A percentile compares a stretch with the other conserved stretches of the same genome.
Conservation (phyloP, 2,329 filamentous ascomycete genomes). For the Cytospora leucostoma region DNA sequence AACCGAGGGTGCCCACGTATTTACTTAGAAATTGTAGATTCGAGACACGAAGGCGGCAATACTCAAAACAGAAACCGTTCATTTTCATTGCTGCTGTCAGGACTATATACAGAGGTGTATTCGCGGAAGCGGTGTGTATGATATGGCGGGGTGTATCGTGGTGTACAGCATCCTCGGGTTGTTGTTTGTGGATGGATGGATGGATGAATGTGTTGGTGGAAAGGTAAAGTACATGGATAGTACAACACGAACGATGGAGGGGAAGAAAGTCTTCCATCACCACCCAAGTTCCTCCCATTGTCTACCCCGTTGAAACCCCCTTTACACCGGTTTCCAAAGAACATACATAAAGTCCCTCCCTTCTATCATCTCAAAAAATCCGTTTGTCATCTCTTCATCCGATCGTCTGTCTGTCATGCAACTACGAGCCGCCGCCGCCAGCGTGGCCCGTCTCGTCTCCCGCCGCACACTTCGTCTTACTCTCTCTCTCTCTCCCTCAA, state of each 20-base stretch:
- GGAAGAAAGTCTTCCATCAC: background rate
- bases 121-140: slow-evolving; percentile 5
- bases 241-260: slow-evolving; percentile 4
- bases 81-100: slow-evolving; percentile 1
- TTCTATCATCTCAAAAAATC: slow-evolving; percentile 14
- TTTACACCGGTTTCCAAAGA: slow-evolving; percentile 11
- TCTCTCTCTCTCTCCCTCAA: background rate
- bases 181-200: background rate
- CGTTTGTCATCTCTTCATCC: slow-evolving; percentile 21
- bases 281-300: background rate
- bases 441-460: background rate
- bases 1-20: too few relatives aligned
- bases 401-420: slow-evolving; percentile 4
- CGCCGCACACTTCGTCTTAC: background rate
- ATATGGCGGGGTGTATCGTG: slow-evolving; percentile 1
- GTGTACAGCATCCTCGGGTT: background rate
- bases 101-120: slow-evolving; percentile 12
- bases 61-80: slow-evolving; percentile 5
- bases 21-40: background rate
- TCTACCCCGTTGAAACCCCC: background rate
- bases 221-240: slow-evolving; percentile 24
- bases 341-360: slow-evolving; percentile 3
- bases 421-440: background rate
- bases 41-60: background rate
- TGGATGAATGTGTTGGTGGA: slow-evolving; percentile 11